Evolutionary conservation across 176 grass and related monocot genomes (phyloP).

Genomic region (Zea luxurians): DNA sequence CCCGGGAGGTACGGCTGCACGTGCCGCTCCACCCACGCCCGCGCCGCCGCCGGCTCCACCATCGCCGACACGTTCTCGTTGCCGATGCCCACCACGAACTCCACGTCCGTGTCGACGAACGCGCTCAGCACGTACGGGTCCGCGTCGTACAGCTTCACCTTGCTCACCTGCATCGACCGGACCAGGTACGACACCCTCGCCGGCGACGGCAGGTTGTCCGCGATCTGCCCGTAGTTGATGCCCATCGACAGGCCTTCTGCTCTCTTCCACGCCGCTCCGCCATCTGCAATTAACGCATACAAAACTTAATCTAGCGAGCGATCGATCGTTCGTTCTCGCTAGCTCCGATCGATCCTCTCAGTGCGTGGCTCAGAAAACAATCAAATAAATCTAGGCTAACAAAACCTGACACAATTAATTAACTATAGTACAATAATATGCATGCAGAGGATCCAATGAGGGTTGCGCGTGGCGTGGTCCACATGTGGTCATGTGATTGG

Average conservation of each 20-base stretch:
- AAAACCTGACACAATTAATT: not conserved
- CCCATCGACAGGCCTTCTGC: slow-evolving; percentile 50
- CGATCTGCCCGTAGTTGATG: slow-evolving; percentile 94
- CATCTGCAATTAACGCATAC: not conserved
- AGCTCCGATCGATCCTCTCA: not conserved
- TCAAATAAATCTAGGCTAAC: slow-evolving; percentile 23
- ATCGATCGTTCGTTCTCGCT: not conserved
- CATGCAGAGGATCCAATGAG: slow-evolving; percentile 15
- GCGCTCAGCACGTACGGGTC: slow-evolving; percentile 72
- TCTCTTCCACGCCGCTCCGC: not conserved
- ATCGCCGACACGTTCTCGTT: slow-evolving; percentile 75
- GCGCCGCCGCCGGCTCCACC: slow-evolving; percentile 52
- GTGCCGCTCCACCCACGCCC: slow-evolving; percentile 68
- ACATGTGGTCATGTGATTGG: slow-evolving; percentile 40
- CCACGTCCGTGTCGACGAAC: slow-evolving; percentile 65
- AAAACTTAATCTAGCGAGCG: not conserved
- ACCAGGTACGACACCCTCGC: slow-evolving; percentile 53
- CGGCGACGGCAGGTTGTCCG: slow-evolving; percentile 77
- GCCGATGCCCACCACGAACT: slow-evolving; percentile 82
- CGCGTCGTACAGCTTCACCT: slow-evolving; percentile 94
- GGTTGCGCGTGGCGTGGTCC: slow-evolving; percentile 34
- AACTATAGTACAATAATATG: not conserved
- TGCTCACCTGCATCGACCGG: slow-evolving; percentile 68
- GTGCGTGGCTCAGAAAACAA: not conserved
- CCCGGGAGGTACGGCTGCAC: slow-evolving; percentile 61